Base-by-base conservation (phyloP, 148 eudicot genomes). In the Dysphania ambrosioides region DNA sequence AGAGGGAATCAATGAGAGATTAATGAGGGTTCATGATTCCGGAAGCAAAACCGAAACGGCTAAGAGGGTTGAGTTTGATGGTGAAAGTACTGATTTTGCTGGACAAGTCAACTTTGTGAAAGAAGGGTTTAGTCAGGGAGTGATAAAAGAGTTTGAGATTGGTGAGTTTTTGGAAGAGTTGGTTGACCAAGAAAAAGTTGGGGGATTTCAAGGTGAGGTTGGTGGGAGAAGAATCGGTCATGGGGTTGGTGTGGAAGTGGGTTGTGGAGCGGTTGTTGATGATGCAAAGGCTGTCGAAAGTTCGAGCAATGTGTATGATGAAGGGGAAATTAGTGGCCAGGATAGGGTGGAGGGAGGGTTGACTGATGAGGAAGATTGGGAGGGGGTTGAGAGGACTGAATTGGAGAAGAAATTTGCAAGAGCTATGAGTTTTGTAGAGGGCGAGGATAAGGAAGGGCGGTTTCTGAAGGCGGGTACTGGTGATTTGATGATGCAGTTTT, bases 321-420 rank as follows among this genome's bases (percentile, higher is more conserved):
- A 66, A 19, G 81, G 64, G 53, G 81, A 56, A 68, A 75, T 71
- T 47, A 61, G 74, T 55, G 72, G 71, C 26, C 77, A 80, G 40
- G 82, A 74, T 74, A 62, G 12, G 38, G 78, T 26, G 18, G 79
- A 75, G 72, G 76, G 75, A 35, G 47, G 72, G 61, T 32, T 76
- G 35, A 80, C 73, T 66, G 85, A 78, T 53, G 88, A 80, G 40
- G 94, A 88, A 76, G 97, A 84, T 64, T 91, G 97, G 97, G 93
- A 88, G 68, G 97, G 91, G 53, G 72, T 91, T 56, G 93, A 91
- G 77, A 86, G 86, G 75, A 91, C 82, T 82, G 97, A 91, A 26
- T 77, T 87, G 88, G 87, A 86, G 76, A 81, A 78, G 84, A 76
- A 26, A 21, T 91, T 91, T 78, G 90, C 82, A 30, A 77, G 65